Conservation (phyloP, 2,329 filamentous ascomycete genomes). For the Fusarium mundagurra region DNA sequence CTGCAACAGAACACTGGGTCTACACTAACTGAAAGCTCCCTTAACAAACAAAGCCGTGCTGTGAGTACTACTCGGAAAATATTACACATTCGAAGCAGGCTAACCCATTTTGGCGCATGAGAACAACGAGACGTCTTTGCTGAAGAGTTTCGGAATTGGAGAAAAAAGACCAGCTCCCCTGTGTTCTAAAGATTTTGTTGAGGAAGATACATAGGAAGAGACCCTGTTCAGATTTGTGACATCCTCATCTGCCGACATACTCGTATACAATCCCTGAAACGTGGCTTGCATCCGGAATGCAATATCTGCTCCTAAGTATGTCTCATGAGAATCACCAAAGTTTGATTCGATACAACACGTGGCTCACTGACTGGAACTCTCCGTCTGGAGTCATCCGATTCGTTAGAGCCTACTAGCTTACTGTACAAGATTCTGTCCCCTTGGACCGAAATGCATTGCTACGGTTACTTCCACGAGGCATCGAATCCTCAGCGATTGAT, state of each 20-base stretch:
- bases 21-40: no score
- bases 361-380: neutral
- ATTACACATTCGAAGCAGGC: neutral
- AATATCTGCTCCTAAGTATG: neutral
- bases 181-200: neutral
- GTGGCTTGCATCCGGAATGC: neutral
- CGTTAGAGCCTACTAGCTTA: neutral
- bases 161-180: neutral
- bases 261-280: neutral
- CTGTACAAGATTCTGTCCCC: no score
- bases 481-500: neutral
- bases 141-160: neutral
- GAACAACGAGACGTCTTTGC: neutral
- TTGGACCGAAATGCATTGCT: neutral
- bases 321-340: neutral
- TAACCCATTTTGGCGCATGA: constrained; percentile 1
- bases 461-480: neutral
- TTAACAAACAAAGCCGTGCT: neutral
- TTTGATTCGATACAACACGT: neutral
- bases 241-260: neutral
- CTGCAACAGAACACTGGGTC: neutral
- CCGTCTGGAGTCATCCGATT: neutral
- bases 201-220: neutral
- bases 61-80: neutral
- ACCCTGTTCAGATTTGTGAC: neutral